Evolutionary conservation across 495 filamentous ascomycete genomes (phyloP).

Genomic region (Amphirosellinia nigrospora): DNA sequence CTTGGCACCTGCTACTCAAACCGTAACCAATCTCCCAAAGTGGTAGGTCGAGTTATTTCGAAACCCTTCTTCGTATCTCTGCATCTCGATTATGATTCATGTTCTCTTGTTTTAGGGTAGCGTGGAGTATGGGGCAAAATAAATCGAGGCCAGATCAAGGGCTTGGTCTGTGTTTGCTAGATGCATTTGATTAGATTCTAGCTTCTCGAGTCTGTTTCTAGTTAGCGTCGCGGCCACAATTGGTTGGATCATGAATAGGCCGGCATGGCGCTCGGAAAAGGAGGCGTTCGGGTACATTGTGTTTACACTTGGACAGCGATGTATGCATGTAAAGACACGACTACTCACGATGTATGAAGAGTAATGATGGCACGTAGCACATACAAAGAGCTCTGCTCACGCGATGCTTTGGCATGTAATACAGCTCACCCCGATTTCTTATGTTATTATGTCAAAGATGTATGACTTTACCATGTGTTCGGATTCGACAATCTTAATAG

Average conservation of each 20-base stretch:
- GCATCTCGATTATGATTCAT: constrained; percentile 1
- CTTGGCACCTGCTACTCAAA: background rate
- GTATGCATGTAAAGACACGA: background rate
- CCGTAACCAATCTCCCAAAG: background rate
- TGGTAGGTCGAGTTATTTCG: background rate
- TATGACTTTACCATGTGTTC: background rate
- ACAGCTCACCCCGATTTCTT: background rate
- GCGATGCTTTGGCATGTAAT: background rate
- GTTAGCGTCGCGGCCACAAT: background rate
- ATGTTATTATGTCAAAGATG: background rate
- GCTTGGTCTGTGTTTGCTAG: background rate
- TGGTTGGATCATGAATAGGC: background rate
- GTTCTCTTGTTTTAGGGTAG: constrained; percentile 12
- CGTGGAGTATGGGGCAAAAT: constrained; percentile 21
- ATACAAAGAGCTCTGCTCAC: background rate
- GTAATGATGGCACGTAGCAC: background rate
- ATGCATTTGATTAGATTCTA: background rate
- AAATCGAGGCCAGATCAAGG: background rate
- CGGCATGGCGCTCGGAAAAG: background rate
- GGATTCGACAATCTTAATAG: background rate
- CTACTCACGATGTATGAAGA: background rate
- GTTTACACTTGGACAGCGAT: background rate
- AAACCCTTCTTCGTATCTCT: constrained; percentile 2
- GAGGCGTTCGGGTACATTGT: background rate
- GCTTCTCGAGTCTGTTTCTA: background rate